Conservation (phyloP, 345 rosid species). For the Carallia pectinifolia region DNA sequence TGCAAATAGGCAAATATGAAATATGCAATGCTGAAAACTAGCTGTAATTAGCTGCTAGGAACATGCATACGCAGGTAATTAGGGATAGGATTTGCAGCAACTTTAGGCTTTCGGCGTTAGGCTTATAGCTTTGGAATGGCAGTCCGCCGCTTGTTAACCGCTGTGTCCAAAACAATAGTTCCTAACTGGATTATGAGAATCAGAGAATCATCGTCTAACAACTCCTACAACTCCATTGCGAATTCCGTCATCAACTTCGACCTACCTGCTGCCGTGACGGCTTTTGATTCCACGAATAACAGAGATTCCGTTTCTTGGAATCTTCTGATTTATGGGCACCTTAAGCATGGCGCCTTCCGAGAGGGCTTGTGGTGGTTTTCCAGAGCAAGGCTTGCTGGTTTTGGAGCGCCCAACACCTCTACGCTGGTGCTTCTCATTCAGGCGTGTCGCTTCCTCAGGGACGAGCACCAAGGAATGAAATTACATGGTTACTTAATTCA, state of each 20-base stretch:
- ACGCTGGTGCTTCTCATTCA: constrained; percentile 56
- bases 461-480: constrained; percentile 22
- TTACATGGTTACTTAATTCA: constrained; percentile 48
- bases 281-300: constrained; percentile 37
- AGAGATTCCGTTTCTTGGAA: constrained; percentile 77
- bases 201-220: constrained; percentile 36
- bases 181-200: constrained; percentile 34
- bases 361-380: constrained; percentile 55
- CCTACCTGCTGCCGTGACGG: constrained; percentile 36
- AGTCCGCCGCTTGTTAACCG: constrained; percentile 3
- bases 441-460: constrained; percentile 33
- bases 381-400: constrained; percentile 46
- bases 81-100: too few species aligned
- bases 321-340: constrained; percentile 49
- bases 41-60: too few species aligned
- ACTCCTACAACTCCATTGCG: constrained; percentile 44
- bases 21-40: too few species aligned
- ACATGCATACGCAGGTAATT: too few species aligned
- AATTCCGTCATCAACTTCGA: constrained; percentile 63
- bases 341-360: constrained; percentile 35
- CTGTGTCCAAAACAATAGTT: constrained; percentile 31
- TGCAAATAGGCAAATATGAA: too few species aligned
- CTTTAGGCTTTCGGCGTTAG: too few species aligned
- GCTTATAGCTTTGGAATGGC: too few species aligned
- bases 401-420: constrained; percentile 51